phyloP scores from a whole-genome alignment of 108 stramenopile species.

The Pseudonitzschia multiseries region DNA sequence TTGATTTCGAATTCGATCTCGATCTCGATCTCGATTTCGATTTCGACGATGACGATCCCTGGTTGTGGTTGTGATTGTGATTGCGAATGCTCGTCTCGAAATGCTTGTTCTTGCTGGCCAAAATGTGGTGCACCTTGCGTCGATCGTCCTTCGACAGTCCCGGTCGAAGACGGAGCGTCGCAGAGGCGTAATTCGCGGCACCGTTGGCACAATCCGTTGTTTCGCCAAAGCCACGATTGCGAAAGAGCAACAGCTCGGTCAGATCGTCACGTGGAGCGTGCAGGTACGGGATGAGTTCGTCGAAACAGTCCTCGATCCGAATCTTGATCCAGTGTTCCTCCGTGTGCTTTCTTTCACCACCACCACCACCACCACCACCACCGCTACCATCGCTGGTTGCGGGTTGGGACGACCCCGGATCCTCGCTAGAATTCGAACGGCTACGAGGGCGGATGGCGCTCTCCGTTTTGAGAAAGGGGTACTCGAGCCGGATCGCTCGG shows the following conservation, averaged over 20 bases:
- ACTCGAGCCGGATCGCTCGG: constrained; percentile 27
- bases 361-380: too few species aligned
- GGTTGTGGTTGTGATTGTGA: constrained; percentile 8
- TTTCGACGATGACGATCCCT: too few species aligned
- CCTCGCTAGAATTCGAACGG: too few species aligned
- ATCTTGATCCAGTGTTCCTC: constrained; percentile 45
- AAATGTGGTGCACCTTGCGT: constrained; percentile 47
- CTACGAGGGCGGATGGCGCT: constrained; percentile 15
- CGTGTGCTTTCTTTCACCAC: not conserved
- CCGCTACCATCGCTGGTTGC: too few species aligned
- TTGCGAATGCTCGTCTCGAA: constrained; percentile 57
- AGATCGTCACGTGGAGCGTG: constrained; percentile 35
- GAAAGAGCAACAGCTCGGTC: constrained; percentile 17
- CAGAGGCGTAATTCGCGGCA: too few species aligned
- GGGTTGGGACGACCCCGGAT: too few species aligned
- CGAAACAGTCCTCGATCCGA: constrained; percentile 51
- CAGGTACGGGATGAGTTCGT: constrained; percentile 51
- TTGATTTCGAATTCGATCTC: not conserved
- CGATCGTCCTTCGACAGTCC: constrained; percentile 53
- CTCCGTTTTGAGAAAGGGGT: constrained; percentile 39
- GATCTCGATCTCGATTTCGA: too few species aligned
- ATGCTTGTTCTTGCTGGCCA: constrained; percentile 44
- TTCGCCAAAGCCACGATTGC: constrained; percentile 27
- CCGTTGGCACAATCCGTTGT: not conserved
- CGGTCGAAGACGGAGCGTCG: constrained; percentile 45